A percentile compares a stretch with the other conserved stretches of the same genome.
phyloP scores from a whole-genome alignment of 1,139 yeast genomes.

The Geotrichum cucujoidarum region DNA sequence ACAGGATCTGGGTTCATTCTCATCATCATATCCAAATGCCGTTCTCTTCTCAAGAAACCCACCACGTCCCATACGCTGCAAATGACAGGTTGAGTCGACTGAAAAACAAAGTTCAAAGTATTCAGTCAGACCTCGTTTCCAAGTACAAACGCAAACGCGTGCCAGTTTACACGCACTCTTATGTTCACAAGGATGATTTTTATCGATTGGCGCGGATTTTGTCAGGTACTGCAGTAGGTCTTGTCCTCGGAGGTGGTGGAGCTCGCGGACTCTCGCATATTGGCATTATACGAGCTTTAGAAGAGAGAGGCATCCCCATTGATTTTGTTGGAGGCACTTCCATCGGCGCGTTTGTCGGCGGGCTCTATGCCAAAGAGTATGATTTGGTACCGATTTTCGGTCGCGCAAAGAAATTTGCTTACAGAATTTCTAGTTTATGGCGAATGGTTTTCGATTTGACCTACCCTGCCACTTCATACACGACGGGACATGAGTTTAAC shows the following conservation, averaged over 20 bases:
- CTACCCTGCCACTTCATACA: constrained; percentile 88
- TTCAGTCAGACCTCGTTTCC: constrained; percentile 35
- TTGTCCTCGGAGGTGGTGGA: constrained; percentile 96
- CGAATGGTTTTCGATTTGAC: constrained; percentile 78
- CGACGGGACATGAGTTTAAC: constrained; percentile 95
- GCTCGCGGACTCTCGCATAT: constrained; percentile 92
- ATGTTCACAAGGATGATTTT: constrained; percentile 79
- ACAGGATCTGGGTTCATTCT: constrained; percentile 83
- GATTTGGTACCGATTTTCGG: constrained; percentile 89
- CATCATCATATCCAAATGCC: constrained; percentile 77
- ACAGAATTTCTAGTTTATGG: constrained; percentile 82
- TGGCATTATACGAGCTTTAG: constrained; percentile 90
- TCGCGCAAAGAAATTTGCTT: constrained; percentile 79
- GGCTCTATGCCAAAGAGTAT: constrained; percentile 86
- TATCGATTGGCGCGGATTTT: constrained; percentile 80
- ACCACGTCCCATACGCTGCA: constrained; percentile 6
- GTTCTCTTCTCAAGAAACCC: not conserved
- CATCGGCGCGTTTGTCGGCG: constrained; percentile 94
- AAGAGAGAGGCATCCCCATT: constrained; percentile 87
- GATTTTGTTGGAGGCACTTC: constrained; percentile 96
- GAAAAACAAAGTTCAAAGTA: constrained; percentile 33
- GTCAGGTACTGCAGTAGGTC: constrained; percentile 89
- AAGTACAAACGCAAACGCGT: constrained; percentile 31
- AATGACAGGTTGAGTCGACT: constrained; percentile 27
- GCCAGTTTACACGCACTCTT: constrained; percentile 42